Base-by-base conservation (phyloP, 352 stramenopile genomes). In the Pseudoperonospora humuli region DNA sequence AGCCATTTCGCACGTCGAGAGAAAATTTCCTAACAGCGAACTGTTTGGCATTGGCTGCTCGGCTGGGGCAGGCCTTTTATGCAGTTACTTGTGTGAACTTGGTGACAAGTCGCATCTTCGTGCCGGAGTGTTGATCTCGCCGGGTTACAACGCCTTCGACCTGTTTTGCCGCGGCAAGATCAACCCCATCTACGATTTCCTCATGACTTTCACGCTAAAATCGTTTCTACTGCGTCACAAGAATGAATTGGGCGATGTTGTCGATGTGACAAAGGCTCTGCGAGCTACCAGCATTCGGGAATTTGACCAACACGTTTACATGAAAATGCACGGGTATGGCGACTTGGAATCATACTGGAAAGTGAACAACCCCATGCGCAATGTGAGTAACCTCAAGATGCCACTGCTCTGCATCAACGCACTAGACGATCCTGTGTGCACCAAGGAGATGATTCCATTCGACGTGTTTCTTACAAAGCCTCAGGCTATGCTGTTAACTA, bases 231-330 rank as follows among this genome's bases (percentile, higher is more conserved):
- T 70, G 31, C 57, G 58, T 7, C 75, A 91, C 49, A 51, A 64
- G 19, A 33, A 48, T 11, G 57, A 75, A 23, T 52, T 91, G 19
- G 20, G 36, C 2, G 31, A 58, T 7, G 63, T 81, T 17, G 53
- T 91, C 19, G 61, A 91, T 23, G 44, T 85, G 14, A 8, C 60
- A 7, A 23, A 37, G 11, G 75, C 72, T 24, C 40, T 91, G 2
- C 52, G 54, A 28, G 69, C 75, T 11, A 77, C 48, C 1, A 79
- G 48, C 5, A 77, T 91, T 35, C 49, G 61, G 3, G 71, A 86
- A 48, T 88, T 91, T 38, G 78, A 91, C 39, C 48, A 75, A 33
- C 78, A 73, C 17, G 75, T 91, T 45, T 91, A 79, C 67, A 84
- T 86, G 62, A 78, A 70, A 29, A 78, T 91, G 60, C 71, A 91